Evolutionary conservation across 768 basidiomycete species (phyloP).

Genomic region (Lepiota venenata): DNA sequence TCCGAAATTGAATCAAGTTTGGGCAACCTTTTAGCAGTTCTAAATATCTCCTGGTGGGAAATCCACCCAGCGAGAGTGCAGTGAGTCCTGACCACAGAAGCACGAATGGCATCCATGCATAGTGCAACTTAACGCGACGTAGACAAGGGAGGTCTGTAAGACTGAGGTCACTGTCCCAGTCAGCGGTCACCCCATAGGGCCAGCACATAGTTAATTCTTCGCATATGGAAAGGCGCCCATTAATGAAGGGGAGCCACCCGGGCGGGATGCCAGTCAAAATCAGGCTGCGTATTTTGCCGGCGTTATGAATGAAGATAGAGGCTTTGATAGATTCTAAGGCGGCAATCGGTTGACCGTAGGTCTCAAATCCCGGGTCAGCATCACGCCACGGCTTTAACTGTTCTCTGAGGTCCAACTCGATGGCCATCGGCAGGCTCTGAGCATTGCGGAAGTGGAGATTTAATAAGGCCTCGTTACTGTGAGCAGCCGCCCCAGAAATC

Average conservation of each 20-base stretch:
- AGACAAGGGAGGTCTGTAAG: neutral
- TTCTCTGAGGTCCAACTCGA: neutral
- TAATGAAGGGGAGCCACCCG: neutral
- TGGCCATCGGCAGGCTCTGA: neutral
- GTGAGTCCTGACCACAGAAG: neutral
- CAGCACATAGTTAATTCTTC: neutral
- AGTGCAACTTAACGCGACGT: neutral
- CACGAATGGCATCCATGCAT: neutral
- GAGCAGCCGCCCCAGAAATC: neutral
- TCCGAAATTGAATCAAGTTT: too few relatives aligned
- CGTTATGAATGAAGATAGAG: too few relatives aligned
- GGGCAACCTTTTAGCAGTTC: too few relatives aligned
- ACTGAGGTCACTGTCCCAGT: neutral
- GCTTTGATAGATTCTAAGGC: neutral
- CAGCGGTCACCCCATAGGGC: neutral
- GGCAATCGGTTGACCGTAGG: too few relatives aligned
- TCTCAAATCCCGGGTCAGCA: neutral
- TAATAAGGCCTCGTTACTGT: neutral
- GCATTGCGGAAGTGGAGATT: constrained; percentile 1
- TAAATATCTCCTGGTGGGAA: neutral
- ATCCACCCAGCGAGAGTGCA: neutral
- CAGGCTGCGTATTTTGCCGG: neutral
- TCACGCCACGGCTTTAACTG: too few relatives aligned
- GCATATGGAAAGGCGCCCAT: neutral
- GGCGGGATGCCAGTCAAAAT: neutral